Base-by-base conservation (phyloP, 495 filamentous ascomycete species). In the Aspergillus cristatus region DNA sequence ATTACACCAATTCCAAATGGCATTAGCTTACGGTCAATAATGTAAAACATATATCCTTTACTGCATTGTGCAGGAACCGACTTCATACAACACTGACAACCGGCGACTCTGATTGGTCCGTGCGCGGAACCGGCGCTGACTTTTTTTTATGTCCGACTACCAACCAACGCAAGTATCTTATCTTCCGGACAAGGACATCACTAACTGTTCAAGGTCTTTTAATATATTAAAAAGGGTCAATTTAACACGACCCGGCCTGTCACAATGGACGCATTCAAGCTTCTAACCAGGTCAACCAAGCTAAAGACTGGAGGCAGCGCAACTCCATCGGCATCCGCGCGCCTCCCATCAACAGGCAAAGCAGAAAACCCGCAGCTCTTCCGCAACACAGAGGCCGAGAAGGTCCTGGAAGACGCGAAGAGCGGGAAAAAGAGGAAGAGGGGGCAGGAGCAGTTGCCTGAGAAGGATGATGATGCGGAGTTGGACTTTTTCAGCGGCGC, bases 321-420 rank as follows among this genome's bases (percentile, higher is more conserved):
- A 8, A 43, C 48, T 25, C 38, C 53, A 39, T 43, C 54, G 12
- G 28, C 48, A 30, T 42, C 47, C 13, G 47, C 43, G n/a, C 51
- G 53, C 35, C 48, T 70, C 4, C 72, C 72, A 3, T 76, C 72
- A 6, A 57, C 60, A 33, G 72, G 71, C 32, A 63, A 70, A 41
- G 56, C 61, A 30, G 51, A 56, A 18, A 72, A 71, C 38, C 74
- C 75, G 40, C 70, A 72, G 44, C 67, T 77, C 12, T 78, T 76
- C 52, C 62, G 62, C 7, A 54, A 58, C 15, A 44, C 59, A 16
- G 57, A 63, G 31, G 53, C 48, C 34, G 54, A 59, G 14, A 48
- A 43, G 40, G 49, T 55, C 18, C 28, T 32, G 32, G 57, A 54
- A 35, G 46, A 67, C 43, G 55, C 54, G 52, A 47, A 54, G 25